Evolutionary conservation across 2,329 filamentous ascomycete genomes (phyloP).

Genomic region (Pyricularia pennisetigena): DNA sequence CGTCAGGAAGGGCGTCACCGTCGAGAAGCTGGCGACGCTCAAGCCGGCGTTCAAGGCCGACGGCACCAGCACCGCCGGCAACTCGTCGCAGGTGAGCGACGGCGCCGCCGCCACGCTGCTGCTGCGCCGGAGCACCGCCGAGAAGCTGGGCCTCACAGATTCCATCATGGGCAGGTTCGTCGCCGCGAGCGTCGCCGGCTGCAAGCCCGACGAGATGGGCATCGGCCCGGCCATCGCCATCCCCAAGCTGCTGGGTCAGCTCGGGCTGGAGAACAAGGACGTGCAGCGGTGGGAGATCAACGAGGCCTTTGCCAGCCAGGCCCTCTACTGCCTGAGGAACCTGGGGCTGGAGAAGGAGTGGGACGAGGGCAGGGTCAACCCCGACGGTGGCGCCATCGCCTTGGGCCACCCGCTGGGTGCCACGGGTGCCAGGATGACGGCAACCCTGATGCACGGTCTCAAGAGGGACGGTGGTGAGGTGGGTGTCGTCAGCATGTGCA

Average conservation of each 20-base stretch:
- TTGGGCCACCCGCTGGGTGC: conserved; percentile 85
- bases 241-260: conserved; percentile 63
- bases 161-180: conserved; percentile 78
- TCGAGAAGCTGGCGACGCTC: conserved; percentile 65
- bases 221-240: conserved; percentile 81
- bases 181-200: conserved; percentile 64
- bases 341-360: conserved; percentile 54
- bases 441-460: conserved; percentile 57
- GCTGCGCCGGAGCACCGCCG: conserved; percentile 75
- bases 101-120: conserved; percentile 76
- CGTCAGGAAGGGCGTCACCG: conserved; percentile 56
- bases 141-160: conserved; percentile 56
- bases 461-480: conserved; percentile 63
- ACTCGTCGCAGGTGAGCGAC: conserved; percentile 78
- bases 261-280: conserved; percentile 57
- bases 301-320: conserved; percentile 64
- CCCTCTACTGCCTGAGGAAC: conserved; percentile 60
- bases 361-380: conserved; percentile 67
- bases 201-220: conserved; percentile 87
- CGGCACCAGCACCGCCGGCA: conserved; percentile 76
- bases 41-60: conserved; percentile 76
- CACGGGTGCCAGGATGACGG: conserved; percentile 73
- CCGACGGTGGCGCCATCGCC: conserved; percentile 90
- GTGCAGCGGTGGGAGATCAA: conserved; percentile 90
- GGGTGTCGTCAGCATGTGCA: conserved; percentile 86